These are phyloP conservation scores for Ophiostoma tasmaniense DNA, from an alignment of 2,329 filamentous ascomycete genomes.

Conservation along the genomic window DNA sequence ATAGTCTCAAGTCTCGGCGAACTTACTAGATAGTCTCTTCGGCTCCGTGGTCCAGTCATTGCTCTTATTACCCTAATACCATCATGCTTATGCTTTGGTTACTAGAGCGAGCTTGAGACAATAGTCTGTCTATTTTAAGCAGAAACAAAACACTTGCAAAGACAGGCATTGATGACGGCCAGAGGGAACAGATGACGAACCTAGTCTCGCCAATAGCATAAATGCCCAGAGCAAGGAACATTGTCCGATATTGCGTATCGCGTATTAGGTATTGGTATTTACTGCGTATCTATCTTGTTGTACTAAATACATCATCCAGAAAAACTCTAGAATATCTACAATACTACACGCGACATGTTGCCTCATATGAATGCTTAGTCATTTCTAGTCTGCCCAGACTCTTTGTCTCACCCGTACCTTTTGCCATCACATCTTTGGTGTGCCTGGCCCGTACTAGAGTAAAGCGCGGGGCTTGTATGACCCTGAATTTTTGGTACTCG, in stretches of 20 bases:
- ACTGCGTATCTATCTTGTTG: no score
- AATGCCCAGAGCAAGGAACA: background rate
- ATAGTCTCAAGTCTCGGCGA: background rate
- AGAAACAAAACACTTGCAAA: background rate
- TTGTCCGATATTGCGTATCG: background rate
- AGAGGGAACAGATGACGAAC: background rate
- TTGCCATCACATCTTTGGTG: background rate
- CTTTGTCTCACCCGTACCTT: background rate
- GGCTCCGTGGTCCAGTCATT: background rate
- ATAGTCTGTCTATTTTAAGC: background rate
- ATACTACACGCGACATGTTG: background rate
- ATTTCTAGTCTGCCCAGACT: background rate
- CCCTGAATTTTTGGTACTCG: background rate
- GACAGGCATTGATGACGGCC: background rate
- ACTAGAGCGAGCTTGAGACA: background rate
- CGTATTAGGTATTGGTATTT: background rate
- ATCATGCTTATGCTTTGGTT: background rate
- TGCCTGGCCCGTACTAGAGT: background rate
- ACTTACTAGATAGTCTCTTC: background rate
- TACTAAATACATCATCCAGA: background rate
- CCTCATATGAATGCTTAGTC: background rate
- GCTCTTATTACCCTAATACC: background rate
- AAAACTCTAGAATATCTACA: background rate
- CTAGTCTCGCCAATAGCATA: background rate
- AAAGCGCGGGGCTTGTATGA: background rate